Percentiles rank a stretch among this genome's conserved stretches.
Conservation (phyloP, 305 asterid species). For the Caryopteris hybrid region DNA sequence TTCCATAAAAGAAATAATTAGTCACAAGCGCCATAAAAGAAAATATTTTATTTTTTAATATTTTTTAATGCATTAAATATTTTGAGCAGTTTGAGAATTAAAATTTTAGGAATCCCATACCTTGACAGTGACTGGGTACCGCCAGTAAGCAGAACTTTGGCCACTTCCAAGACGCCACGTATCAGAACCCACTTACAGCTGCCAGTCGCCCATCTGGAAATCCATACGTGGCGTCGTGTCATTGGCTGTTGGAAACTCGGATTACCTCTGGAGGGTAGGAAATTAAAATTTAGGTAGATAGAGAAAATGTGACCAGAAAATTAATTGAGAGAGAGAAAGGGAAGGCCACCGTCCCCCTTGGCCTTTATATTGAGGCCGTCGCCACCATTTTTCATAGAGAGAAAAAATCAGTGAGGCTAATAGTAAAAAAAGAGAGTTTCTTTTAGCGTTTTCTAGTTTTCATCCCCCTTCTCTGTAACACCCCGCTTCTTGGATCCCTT, state of each 20-base stretch:
- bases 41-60: too few species aligned
- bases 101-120: too few species aligned
- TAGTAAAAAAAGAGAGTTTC: slow-evolving; percentile 18
- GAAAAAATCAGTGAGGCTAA: slow-evolving; percentile 50
- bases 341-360: slow-evolving; percentile 2
- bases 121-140: slow-evolving; percentile 20
- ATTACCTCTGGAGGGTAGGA: neutral
- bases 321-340: slow-evolving; percentile 18
- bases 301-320: slow-evolving; percentile 14
- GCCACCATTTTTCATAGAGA: slow-evolving; percentile 18
- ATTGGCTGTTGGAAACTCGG: slow-evolving; percentile 11
- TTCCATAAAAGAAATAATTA: too few species aligned
- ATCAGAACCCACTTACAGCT: slow-evolving; percentile 13
- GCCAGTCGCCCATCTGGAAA: neutral
- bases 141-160: slow-evolving; percentile 6
- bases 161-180: slow-evolving; percentile 21
- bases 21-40: too few species aligned
- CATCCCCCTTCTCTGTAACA: slow-evolving; percentile 31
- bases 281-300: neutral
- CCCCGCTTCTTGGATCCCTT: slow-evolving; percentile 92
- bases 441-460: slow-evolving; percentile 17
- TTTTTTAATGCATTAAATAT: too few species aligned
- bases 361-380: slow-evolving; percentile 39
- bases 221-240: slow-evolving; percentile 4
- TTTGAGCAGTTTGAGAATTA: too few species aligned